A percentile compares a stretch with the other conserved stretches of the same genome.
Conservation (phyloP, 768 basidiomycete genomes). For the Boletus bicolor region DNA sequence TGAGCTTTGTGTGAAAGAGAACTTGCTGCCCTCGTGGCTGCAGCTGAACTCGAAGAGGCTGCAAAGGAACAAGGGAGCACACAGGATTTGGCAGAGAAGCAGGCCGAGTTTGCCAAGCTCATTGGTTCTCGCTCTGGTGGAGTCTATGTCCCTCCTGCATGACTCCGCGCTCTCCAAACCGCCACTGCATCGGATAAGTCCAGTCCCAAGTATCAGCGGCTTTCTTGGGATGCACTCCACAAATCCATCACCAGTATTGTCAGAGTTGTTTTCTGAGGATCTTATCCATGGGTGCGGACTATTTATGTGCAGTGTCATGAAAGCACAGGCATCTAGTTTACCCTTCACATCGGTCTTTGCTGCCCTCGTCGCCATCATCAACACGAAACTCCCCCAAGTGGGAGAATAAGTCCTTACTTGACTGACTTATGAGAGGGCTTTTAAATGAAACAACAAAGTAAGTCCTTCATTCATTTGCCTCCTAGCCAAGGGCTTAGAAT, state of each 20-base stretch:
- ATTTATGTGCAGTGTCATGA: slow-evolving; percentile 94
- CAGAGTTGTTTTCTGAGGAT: slow-evolving; percentile 94
- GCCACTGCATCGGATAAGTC: slow-evolving; percentile 81
- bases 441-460: slow-evolving; percentile 97
- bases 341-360: slow-evolving; percentile 98
- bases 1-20: slow-evolving; percentile 77
- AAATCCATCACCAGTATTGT: slow-evolving; percentile 99
- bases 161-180: slow-evolving; percentile 83
- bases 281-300: slow-evolving; percentile 90
- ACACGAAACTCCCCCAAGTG: slow-evolving; percentile 95
- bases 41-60: slow-evolving; percentile 61
- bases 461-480: slow-evolving; percentile 18
- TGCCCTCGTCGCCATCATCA: slow-evolving; percentile 89
- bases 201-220: slow-evolving; percentile 85
- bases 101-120: slow-evolving; percentile 89
- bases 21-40: slow-evolving; percentile 66
- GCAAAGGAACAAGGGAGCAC: slow-evolving; percentile 47
- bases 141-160: slow-evolving; percentile 94
- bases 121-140: slow-evolving; percentile 82
- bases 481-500: background rate
- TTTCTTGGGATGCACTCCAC: slow-evolving; percentile 96
- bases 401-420: slow-evolving; percentile 88
- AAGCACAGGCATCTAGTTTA: slow-evolving; percentile 94
- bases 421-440: slow-evolving; percentile 77
- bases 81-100: slow-evolving; percentile 58